Evolutionary conservation across 2,329 filamentous ascomycete genomes (phyloP).

Genomic region (Pyricularia pennisetigena): DNA sequence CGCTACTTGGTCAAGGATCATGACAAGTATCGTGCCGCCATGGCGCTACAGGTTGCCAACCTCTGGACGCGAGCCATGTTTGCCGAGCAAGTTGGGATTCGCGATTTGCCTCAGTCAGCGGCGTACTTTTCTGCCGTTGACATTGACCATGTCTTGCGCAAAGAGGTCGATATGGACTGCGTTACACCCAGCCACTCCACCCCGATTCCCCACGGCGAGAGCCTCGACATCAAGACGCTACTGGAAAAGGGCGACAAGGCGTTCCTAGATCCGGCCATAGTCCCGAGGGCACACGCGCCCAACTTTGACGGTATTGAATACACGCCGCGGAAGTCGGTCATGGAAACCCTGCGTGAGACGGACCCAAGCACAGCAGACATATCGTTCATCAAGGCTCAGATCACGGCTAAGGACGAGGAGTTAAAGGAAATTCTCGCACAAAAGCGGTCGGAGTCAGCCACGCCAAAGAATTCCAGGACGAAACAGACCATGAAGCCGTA

Average conservation of each 20-base stretch:
- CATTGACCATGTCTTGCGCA: slow-evolving; percentile 89
- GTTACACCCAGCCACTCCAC: slow-evolving; percentile 77
- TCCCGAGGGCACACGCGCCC: slow-evolving; percentile 44
- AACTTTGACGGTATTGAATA: slow-evolving; percentile 56
- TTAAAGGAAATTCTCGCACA: slow-evolving; percentile 62
- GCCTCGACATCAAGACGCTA: slow-evolving; percentile 70
- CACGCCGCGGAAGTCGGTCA: slow-evolving; percentile 63
- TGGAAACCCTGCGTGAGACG: slow-evolving; percentile 55
- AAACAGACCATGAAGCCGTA: slow-evolving; percentile 24
- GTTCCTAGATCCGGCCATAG: slow-evolving; percentile 54
- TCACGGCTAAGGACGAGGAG: slow-evolving; percentile 64
- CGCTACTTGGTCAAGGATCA: slow-evolving; percentile 79
- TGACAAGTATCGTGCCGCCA: slow-evolving; percentile 80
- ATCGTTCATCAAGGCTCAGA: slow-evolving; percentile 75
- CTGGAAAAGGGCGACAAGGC: slow-evolving; percentile 63
- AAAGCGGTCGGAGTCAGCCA: slow-evolving; percentile 24
- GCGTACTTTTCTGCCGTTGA: slow-evolving; percentile 95
- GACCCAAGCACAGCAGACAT: slow-evolving; percentile 33
- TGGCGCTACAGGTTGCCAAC: slow-evolving; percentile 91
- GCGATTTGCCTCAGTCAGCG: slow-evolving; percentile 87
- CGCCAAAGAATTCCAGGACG: not conserved
- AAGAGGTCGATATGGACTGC: slow-evolving; percentile 98
- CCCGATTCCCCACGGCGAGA: slow-evolving; percentile 76
- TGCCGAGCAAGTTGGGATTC: slow-evolving; percentile 88
- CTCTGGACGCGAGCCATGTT: slow-evolving; percentile 98